These are phyloP conservation scores for Sphenostylis stenocarpa DNA, from an alignment of 306 rosid species.

Conservation along the genomic window DNA sequence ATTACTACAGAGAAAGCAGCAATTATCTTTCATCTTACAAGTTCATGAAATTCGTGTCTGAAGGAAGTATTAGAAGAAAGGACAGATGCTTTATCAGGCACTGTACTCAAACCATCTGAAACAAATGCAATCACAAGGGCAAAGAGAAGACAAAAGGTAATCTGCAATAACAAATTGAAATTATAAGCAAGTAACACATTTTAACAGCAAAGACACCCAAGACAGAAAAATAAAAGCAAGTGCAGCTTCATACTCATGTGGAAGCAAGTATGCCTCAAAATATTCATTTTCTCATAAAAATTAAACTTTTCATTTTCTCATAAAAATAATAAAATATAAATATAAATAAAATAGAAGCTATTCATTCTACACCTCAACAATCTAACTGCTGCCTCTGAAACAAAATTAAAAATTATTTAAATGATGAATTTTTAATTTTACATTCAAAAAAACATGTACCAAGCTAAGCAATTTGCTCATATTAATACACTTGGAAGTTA, in stretches of 20 bases:
- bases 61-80: constrained; percentile 75
- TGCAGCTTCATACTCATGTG: neutral
- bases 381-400: neutral
- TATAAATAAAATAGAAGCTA: neutral
- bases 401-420: neutral
- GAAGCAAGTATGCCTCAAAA: neutral
- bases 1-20: constrained; percentile 24
- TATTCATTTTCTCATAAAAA: neutral
- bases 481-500: neutral
- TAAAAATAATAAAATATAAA: neutral
- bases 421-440: neutral
- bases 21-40: constrained; percentile 52
- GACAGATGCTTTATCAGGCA: constrained; percentile 80
- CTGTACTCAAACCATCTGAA: constrained; percentile 87
- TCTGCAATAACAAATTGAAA: constrained; percentile 58
- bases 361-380: neutral
- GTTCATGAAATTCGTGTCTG: constrained; percentile 78
- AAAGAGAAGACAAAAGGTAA: constrained; percentile 82
- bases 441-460: neutral
- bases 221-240: neutral
- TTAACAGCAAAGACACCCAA: neutral
- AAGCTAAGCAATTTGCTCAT: neutral
- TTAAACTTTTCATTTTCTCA: too few species aligned
- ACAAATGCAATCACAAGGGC: constrained; percentile 77
- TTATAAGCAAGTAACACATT: constrained; percentile 27